Evolutionary conservation across 179 eudicot species (phyloP).

Genomic region (Silene coronaria): DNA sequence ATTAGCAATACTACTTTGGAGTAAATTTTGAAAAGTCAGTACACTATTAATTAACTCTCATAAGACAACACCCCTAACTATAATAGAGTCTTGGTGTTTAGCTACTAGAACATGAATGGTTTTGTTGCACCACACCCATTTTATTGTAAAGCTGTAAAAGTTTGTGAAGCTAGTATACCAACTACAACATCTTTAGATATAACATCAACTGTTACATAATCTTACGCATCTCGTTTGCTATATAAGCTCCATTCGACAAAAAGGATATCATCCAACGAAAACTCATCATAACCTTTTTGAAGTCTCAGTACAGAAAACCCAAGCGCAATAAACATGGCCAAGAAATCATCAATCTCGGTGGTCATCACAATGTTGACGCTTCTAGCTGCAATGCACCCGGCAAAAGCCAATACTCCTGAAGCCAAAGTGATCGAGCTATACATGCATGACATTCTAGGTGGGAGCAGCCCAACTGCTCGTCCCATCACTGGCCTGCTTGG

Average conservation of each 20-base stretch:
- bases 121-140: not conserved
- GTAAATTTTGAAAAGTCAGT: too few species aligned
- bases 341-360: constrained; percentile 10
- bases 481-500: constrained; percentile 89
- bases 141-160: not conserved
- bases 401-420: constrained; percentile 19
- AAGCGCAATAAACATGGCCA: constrained; percentile 11
- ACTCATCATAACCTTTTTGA: not conserved
- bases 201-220: not conserved
- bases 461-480: constrained; percentile 81
- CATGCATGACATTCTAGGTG: constrained; percentile 94
- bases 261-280: not conserved
- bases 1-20: too few species aligned
- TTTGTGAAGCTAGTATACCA: not conserved
- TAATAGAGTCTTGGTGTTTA: too few species aligned
- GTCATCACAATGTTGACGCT: constrained; percentile 17
- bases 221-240: not conserved
- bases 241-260: not conserved
- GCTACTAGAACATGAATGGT: not conserved
- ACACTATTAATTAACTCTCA: too few species aligned
- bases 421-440: constrained; percentile 55
- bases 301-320: not conserved
- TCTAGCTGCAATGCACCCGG: constrained; percentile 18
- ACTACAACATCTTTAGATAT: not conserved
- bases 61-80: too few species aligned